Conservation (phyloP, 2,329 filamentous ascomycete genomes). For the Fusarium sp. region DNA sequence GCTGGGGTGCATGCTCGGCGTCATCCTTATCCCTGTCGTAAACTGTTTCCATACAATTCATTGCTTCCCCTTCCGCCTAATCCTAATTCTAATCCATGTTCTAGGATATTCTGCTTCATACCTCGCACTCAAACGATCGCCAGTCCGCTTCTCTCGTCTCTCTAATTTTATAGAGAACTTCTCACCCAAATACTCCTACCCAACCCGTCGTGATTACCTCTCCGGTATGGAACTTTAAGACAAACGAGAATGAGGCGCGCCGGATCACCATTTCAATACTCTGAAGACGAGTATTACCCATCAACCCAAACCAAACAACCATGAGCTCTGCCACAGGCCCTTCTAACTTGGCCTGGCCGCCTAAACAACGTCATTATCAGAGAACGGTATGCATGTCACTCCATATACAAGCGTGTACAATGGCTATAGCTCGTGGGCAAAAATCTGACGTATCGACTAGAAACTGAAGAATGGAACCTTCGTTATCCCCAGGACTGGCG, state of each 20-base stretch:
- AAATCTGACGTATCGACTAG: constrained; percentile 54
- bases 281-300: constrained; percentile 41
- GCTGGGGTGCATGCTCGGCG: constrained; percentile 30
- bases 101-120: constrained; percentile 7
- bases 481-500: constrained; percentile 87
- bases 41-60: constrained; percentile 16
- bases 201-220: constrained; percentile 2
- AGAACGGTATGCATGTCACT: constrained; percentile 57
- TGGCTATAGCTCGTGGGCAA: neutral
- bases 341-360: constrained; percentile 56
- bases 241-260: constrained; percentile 44
- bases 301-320: constrained; percentile 63
- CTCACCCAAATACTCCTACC: neutral
- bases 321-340: constrained; percentile 55
- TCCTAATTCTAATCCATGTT: neutral
- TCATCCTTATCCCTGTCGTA: constrained; percentile 26
- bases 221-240: constrained; percentile 38
- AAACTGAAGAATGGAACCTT: constrained; percentile 88
- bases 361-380: constrained; percentile 59
- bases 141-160: neutral
- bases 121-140: constrained; percentile 5
- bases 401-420: neutral
- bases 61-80: constrained; percentile 3
- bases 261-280: constrained; percentile 32
- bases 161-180: too few species aligned